These are phyloP conservation scores for Stentor coeruleus DNA, from an alignment of 73 alveolate species.

Conservation along the genomic window DNA sequence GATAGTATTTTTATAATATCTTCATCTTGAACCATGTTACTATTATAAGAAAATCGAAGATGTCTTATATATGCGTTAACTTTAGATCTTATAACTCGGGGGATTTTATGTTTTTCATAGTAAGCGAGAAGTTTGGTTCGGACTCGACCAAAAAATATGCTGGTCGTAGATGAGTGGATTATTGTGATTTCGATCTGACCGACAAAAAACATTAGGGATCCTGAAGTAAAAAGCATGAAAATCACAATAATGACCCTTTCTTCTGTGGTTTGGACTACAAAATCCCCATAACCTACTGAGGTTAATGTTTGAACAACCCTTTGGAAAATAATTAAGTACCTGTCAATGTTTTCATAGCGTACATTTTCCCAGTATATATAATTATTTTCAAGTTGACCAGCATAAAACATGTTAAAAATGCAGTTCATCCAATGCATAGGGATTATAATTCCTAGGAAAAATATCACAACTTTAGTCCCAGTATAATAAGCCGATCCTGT, in stretches of 20 bases:
- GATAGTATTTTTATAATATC: background rate
- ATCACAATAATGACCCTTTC: background rate
- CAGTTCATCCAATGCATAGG: constrained; percentile 9
- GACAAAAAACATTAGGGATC: background rate
- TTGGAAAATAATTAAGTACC: background rate
- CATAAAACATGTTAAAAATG: background rate
- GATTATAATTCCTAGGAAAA: background rate
- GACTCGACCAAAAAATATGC: background rate
- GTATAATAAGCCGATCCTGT: background rate
- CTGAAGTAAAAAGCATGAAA: background rate
- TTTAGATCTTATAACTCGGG: background rate
- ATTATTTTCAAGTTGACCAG: background rate
- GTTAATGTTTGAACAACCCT: background rate
- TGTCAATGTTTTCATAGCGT: background rate
- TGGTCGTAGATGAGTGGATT: background rate
- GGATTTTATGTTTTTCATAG: background rate
- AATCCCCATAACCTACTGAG: background rate
- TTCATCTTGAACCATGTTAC: background rate
- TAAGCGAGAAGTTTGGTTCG: background rate
- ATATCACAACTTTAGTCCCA: background rate
- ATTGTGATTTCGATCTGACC: background rate
- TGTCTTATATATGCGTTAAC: background rate
- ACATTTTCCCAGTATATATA: background rate
- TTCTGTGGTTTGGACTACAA: background rate
- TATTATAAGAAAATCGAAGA: background rate